Evolutionary conservation across 495 filamentous ascomycete species (phyloP).

Genomic region (Xylaria longipes): DNA sequence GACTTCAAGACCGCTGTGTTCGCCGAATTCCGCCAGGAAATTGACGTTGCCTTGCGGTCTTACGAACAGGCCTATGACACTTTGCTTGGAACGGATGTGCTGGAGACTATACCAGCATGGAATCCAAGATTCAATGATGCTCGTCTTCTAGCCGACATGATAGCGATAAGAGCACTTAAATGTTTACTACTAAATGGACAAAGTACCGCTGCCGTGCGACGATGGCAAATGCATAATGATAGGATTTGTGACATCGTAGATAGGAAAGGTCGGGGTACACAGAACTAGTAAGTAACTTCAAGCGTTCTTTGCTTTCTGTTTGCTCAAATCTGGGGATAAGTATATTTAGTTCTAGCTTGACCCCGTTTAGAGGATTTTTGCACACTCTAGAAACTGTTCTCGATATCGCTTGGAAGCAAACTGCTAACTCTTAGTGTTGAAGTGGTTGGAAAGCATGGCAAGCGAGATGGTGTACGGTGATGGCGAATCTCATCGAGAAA

Average conservation of each 20-base stretch:
- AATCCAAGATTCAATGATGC: constrained; percentile 85
- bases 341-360: not conserved
- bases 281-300: constrained; percentile 60
- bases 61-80: constrained; percentile 86
- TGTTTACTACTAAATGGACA: constrained; percentile 79
- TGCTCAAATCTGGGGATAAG: not conserved
- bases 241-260: constrained; percentile 77
- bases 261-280: constrained; percentile 79
- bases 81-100: constrained; percentile 77
- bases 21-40: constrained; percentile 88
- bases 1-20: constrained; percentile 91
- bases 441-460: constrained; percentile 86
- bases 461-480: constrained; percentile 78
- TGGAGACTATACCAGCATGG: constrained; percentile 88
- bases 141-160: constrained; percentile 76
- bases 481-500: constrained; percentile 79
- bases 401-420: not conserved
- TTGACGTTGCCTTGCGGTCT: constrained; percentile 81
- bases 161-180: constrained; percentile 78
- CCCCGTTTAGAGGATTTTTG: not conserved
- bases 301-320: not conserved
- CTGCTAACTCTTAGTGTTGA: constrained; percentile 12
- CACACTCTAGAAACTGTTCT: not conserved
- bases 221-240: constrained; percentile 76
- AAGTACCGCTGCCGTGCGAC: constrained; percentile 73